These are phyloP conservation scores for Suhomyces guaymorum DNA, from an alignment of 1,139 yeast species.

Conservation along the genomic window DNA sequence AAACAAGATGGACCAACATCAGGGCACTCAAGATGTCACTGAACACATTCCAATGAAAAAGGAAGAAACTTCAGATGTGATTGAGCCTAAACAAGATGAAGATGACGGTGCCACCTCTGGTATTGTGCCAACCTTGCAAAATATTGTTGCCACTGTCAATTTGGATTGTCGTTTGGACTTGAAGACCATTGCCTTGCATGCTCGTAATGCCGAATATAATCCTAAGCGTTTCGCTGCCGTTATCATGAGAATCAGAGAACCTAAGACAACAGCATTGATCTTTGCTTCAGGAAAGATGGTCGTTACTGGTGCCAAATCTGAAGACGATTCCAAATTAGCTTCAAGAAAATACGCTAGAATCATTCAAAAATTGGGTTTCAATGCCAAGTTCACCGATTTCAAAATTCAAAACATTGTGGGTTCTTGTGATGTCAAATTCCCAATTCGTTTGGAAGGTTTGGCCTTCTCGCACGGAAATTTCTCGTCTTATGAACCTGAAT, in stretches of 20 bases:
- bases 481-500: conserved; percentile 97
- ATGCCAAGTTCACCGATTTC: conserved; percentile 93
- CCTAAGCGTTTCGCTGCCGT: conserved; percentile 99
- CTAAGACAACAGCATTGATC: conserved; percentile 95
- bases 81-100: conserved; percentile 49
- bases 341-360: conserved; percentile 97
- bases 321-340: conserved; percentile 95
- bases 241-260: conserved; percentile 98
- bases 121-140: conserved; percentile 92
- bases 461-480: conserved; percentile 99
- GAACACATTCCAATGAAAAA: conserved; percentile 23
- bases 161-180: conserved; percentile 93
- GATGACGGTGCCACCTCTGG: conserved; percentile 82
- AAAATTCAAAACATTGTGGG: conserved; percentile 98
- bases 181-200: conserved; percentile 96
- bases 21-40: conserved; percentile 9
- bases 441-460: conserved; percentile 94
- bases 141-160: conserved; percentile 97
- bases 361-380: conserved; percentile 95
- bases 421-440: conserved; percentile 97
- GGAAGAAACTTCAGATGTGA: conserved; percentile 32
- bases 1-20: conserved; percentile 15
- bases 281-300: conserved; percentile 99
- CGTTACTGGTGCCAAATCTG: conserved; percentile 98
- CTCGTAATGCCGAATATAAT: conserved; percentile 98